A percentile compares a stretch with the other conserved stretches of the same genome.
Conservation (phyloP, 2,329 filamentous ascomycete species). For the Talaromyces sp. region DNA sequence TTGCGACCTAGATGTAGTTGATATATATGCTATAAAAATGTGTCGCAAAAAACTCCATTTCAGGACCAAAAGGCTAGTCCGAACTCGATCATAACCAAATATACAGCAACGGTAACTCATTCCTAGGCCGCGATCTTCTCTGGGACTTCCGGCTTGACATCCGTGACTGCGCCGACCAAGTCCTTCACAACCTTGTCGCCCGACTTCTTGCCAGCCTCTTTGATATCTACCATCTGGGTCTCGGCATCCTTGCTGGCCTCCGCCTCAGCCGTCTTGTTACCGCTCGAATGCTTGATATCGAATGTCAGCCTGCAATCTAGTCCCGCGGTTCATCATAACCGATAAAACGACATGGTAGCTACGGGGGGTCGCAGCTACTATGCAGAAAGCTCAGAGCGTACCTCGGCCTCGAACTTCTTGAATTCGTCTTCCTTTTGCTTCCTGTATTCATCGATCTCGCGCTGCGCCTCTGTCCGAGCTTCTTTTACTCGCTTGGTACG, state of each 20-base stretch:
- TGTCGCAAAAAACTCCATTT: neutral
- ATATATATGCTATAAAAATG: neutral
- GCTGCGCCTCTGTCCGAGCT: slow-evolving; percentile 92
- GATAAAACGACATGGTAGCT: slow-evolving; percentile 1
- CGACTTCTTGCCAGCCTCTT: slow-evolving; percentile 71
- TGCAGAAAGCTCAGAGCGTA: slow-evolving; percentile 32
- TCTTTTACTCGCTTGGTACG: slow-evolving; percentile 97
- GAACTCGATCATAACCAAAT: neutral
- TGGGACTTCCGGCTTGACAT: slow-evolving; percentile 69
- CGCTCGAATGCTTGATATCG: slow-evolving; percentile 71
- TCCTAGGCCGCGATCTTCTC: slow-evolving; percentile 36
- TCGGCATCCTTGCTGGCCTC: slow-evolving; percentile 79
- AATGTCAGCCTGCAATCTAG: neutral
- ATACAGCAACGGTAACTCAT: neutral
- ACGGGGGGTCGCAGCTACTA: neutral
- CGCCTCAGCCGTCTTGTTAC: slow-evolving; percentile 77
- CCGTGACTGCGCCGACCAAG: slow-evolving; percentile 77
- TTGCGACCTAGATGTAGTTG: neutral
- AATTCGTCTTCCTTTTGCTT: slow-evolving; percentile 88
- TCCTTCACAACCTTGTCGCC: slow-evolving; percentile 77
- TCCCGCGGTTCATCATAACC: neutral
- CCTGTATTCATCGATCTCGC: slow-evolving; percentile 93
- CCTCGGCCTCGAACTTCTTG: slow-evolving; percentile 85
- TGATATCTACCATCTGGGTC: slow-evolving; percentile 74
- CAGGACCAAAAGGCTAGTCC: neutral